Percentiles rank a stretch among this genome's conserved stretches.
These are phyloP conservation scores for Umbelopsis isabellina DNA, from an alignment of 192 early-diverging fungal genomes.

Conservation along the genomic window DNA sequence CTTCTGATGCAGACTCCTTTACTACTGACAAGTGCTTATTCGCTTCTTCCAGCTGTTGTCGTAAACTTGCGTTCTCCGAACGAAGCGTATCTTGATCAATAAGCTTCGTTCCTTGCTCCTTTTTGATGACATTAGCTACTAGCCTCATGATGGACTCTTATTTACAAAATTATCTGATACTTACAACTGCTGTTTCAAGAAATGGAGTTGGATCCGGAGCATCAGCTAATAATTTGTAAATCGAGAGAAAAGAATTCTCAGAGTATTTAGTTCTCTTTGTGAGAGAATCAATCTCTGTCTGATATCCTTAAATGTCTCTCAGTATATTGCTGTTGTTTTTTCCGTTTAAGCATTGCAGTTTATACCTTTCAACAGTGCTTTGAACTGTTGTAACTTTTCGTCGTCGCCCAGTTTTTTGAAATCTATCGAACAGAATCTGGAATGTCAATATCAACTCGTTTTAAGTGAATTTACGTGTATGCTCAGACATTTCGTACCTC, in stretches of 20 bases:
- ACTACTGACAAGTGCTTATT: constrained; percentile 44
- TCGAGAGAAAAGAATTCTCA: constrained; percentile 76
- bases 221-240: constrained; percentile 81
- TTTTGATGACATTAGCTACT: neutral
- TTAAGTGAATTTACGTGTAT: neutral
- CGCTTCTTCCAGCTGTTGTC: constrained; percentile 51
- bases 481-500: constrained; percentile 53
- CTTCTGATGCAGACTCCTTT: constrained; percentile 50
- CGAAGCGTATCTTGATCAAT: constrained; percentile 49
- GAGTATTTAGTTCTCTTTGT: constrained; percentile 84
- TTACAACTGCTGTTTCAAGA: constrained; percentile 60
- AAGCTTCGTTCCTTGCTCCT: constrained; percentile 56
- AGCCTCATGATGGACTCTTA: neutral
- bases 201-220: constrained; percentile 84
- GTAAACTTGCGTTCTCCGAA: constrained; percentile 60
- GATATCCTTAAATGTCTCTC: constrained; percentile 62
- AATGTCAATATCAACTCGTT: neutral
- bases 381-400: constrained; percentile 78
- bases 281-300: constrained; percentile 89
- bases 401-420: constrained; percentile 81
- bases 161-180: neutral
- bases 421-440: constrained; percentile 46
- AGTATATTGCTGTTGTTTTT: neutral
- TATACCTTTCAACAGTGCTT: constrained; percentile 70
- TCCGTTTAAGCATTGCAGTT: neutral